These are phyloP conservation scores for Isochrysis galbana DNA, from an alignment of 78 protist genomes.

Conservation along the genomic window DNA sequence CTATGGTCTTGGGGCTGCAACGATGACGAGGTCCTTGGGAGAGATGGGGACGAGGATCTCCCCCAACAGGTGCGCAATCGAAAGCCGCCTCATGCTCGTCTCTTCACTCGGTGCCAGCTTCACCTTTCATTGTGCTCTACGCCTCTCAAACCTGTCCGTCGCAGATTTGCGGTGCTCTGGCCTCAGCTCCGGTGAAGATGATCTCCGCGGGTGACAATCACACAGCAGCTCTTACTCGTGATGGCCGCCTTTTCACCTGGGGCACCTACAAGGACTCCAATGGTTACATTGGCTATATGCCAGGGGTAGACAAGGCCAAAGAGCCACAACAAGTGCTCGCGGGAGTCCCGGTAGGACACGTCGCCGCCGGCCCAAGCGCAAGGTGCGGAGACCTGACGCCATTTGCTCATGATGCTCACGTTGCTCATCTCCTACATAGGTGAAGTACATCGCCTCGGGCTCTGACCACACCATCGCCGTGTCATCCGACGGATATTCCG, in stretches of 20 bases:
- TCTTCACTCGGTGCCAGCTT: too few relatives aligned
- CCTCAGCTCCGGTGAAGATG: neutral
- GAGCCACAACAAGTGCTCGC: neutral
- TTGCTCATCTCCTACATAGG: too few relatives aligned
- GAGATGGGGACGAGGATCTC: neutral
- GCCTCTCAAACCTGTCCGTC: too few relatives aligned
- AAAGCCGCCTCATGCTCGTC: neutral
- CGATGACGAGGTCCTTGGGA: slow-evolving; percentile 40
- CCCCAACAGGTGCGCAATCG: neutral
- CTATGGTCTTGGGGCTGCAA: slow-evolving; percentile 56
- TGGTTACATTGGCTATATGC: slow-evolving; percentile 36
- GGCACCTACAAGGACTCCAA: slow-evolving; percentile 42
- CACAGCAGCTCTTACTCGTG: slow-evolving; percentile 1
- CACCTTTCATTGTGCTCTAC: too few relatives aligned
- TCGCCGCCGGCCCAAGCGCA: too few relatives aligned
- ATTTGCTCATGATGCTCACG: too few relatives aligned
- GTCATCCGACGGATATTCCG: neutral
- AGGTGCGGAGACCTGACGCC: too few relatives aligned
- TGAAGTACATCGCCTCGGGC: neutral
- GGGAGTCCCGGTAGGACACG: neutral
- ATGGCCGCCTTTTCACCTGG: slow-evolving; percentile 46
- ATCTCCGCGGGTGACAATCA: slow-evolving; percentile 45
- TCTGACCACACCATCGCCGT: slow-evolving; percentile 18
- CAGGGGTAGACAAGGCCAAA: neutral
- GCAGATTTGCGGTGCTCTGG: too few relatives aligned